phyloP scores from a whole-genome alignment of 768 basidiomycete species.

The Fomitopsis pulvina region DNA sequence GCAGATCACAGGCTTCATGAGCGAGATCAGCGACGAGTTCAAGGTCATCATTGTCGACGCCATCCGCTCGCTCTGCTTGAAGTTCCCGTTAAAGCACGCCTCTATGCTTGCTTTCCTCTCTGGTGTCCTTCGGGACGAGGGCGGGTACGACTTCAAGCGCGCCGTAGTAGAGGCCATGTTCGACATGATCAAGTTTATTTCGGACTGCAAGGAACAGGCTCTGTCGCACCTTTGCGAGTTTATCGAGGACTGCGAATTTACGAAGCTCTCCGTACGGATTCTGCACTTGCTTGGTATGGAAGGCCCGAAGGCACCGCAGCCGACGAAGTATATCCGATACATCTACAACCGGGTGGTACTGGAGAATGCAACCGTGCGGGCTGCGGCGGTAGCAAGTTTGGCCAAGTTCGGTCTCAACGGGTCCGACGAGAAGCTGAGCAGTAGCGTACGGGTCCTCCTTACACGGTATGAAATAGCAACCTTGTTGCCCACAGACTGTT shows the following conservation, averaged over 20 bases:
- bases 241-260: conserved; percentile 99
- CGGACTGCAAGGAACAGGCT: conserved; percentile 94
- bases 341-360: conserved; percentile 99
- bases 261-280: conserved; percentile 96
- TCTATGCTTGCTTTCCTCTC: conserved; percentile 98
- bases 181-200: conserved; percentile 99
- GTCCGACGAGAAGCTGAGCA: conserved; percentile 67
- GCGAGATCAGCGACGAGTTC: conserved; percentile 99
- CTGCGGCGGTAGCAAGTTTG: conserved; percentile 90
- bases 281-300: conserved; percentile 93
- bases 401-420: conserved; percentile 97
- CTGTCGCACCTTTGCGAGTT: conserved; percentile 98
- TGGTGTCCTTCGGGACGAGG: conserved; percentile 94
- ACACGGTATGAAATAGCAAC: conserved; percentile 48
- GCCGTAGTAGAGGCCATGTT: conserved; percentile 99
- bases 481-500: background rate
- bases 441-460: conserved; percentile 83
- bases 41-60: conserved; percentile 99
- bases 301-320: conserved; percentile 93
- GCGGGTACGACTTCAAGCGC: conserved; percentile 99
- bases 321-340: conserved; percentile 97
- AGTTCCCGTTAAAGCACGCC: conserved; percentile 95
- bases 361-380: conserved; percentile 96
- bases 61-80: conserved; percentile 95
- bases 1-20: conserved; percentile 98